Percentiles rank a stretch among this genome's conserved stretches.
phyloP scores from a whole-genome alignment of 2,329 filamentous ascomycete genomes.

The Microascus cirrosus region DNA sequence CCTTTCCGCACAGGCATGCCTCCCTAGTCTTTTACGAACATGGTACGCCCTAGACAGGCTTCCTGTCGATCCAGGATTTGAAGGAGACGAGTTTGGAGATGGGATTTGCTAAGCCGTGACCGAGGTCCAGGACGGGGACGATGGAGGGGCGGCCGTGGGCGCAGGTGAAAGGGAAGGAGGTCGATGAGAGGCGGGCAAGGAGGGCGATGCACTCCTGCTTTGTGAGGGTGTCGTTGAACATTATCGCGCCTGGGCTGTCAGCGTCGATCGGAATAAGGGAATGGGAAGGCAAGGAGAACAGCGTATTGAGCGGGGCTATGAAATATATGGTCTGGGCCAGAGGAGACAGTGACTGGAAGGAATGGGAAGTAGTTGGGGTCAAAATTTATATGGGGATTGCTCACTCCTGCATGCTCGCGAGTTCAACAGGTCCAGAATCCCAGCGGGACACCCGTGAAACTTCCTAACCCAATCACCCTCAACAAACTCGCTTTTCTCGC shows the following conservation, averaged over 20 bases:
- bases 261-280: not conserved
- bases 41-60: not conserved
- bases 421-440: constrained; percentile 66
- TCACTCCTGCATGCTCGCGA: constrained; percentile 63
- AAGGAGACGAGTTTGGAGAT: constrained; percentile 1
- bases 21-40: not conserved
- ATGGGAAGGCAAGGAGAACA: not conserved
- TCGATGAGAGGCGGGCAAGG: constrained; percentile 44
- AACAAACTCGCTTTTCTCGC: not conserved
- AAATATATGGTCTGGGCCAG: too few species aligned
- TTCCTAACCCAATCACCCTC: constrained; percentile 41
- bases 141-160: constrained; percentile 66
- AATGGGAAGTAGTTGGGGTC: too few species aligned
- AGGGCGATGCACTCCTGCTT: constrained; percentile 46
- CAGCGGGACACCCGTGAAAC: constrained; percentile 60
- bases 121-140: constrained; percentile 48
- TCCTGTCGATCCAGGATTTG: constrained; percentile 2
- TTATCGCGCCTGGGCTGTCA: constrained; percentile 46
- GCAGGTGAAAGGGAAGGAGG: constrained; percentile 70
- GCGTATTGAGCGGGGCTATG: not conserved
- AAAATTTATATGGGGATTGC: too few species aligned
- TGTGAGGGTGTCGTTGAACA: constrained; percentile 68
- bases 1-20: not conserved
- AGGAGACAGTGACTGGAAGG: not conserved
- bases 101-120: constrained; percentile 7